Percentiles rank a stretch among this genome's conserved stretches.
Conservation (phyloP, 192 early-diverging fungal genomes). For the Endogone sp. region DNA sequence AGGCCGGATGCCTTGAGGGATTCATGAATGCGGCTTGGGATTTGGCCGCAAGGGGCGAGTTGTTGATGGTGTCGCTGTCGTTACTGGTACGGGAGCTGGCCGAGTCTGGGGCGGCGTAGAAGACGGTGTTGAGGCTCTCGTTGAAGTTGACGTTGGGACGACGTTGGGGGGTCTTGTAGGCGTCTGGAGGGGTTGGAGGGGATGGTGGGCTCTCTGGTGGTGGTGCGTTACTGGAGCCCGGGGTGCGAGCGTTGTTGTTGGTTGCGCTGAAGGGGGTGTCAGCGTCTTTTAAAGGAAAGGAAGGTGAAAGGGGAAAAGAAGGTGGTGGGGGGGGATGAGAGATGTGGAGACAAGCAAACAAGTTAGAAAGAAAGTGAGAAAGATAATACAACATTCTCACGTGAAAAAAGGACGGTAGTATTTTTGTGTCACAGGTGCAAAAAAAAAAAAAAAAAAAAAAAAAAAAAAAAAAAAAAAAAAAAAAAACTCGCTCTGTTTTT, state of each 20-base stretch:
- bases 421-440: not conserved
- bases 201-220: too few relatives aligned
- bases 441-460: too few relatives aligned
- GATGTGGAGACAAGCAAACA: not conserved
- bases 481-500: too few relatives aligned
- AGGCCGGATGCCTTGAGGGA: not conserved
- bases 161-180: not conserved
- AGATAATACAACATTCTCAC: not conserved
- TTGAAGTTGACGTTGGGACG: not conserved
- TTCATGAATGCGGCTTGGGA: too few relatives aligned
- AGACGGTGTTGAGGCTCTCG: not conserved
- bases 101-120: not conserved
- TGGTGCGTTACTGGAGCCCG: not conserved
- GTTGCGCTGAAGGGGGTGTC: not conserved
- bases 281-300: not conserved
- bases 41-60: not conserved
- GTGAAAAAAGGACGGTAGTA: not conserved
- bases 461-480: too few relatives aligned
- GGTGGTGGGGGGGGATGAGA: not conserved
- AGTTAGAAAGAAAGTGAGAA: not conserved
- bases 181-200: too few relatives aligned
- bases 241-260: not conserved
- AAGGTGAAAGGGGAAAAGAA: not conserved
- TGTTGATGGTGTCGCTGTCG: not conserved
- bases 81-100: not conserved